These are phyloP conservation scores for Inga laurina DNA, from an alignment of 306 rosid genomes.

Conservation along the genomic window DNA sequence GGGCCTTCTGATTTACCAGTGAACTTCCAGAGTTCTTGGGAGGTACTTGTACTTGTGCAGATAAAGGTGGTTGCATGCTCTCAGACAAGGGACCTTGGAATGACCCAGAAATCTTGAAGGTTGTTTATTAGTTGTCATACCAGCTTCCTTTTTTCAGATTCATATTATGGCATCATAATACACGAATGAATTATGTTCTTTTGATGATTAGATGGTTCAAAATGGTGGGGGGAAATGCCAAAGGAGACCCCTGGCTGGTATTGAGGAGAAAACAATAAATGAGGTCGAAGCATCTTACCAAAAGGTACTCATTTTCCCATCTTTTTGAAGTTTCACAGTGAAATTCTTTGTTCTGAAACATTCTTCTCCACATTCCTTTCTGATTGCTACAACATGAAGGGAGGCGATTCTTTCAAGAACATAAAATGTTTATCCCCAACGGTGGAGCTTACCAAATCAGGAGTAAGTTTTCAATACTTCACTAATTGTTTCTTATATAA, in stretches of 20 bases:
- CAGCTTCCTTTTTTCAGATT: not conserved
- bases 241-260: constrained; percentile 40
- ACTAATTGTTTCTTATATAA: not conserved
- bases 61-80: constrained; percentile 96
- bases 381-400: constrained; percentile 39
- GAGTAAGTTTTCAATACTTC: constrained; percentile 50
- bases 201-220: constrained; percentile 78
- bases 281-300: constrained; percentile 50
- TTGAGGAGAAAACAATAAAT: constrained; percentile 68
- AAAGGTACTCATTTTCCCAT: constrained; percentile 41
- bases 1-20: constrained; percentile 50
- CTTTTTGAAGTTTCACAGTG: not conserved
- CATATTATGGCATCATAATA: not conserved
- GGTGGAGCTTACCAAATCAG: constrained; percentile 30
- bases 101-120: constrained; percentile 82
- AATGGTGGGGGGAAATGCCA: constrained; percentile 67
- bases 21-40: constrained; percentile 95
- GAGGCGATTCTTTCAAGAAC: constrained; percentile 47
- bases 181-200: constrained; percentile 8
- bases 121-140: constrained; percentile 30
- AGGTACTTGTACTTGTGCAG: constrained; percentile 86
- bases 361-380: constrained; percentile 8
- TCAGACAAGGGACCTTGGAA: constrained; percentile 99
- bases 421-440: constrained; percentile 37
- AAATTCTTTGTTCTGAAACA: constrained; percentile 17